phyloP scores from a whole-genome alignment of 495 filamentous ascomycete species.

The Filosporella fistucella region DNA sequence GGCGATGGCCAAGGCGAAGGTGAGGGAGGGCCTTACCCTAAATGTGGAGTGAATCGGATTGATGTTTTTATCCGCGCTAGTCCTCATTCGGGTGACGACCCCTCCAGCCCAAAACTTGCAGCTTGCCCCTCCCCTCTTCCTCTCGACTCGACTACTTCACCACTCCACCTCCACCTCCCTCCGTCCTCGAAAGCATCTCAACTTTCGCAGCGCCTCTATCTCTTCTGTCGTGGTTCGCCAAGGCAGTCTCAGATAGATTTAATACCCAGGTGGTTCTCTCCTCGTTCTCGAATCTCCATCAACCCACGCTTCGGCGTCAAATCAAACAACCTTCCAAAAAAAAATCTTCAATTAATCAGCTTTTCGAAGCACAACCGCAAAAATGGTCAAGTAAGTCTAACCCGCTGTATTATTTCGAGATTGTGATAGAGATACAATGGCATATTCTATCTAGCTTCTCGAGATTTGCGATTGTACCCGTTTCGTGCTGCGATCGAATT shows the following conservation, averaged over 20 bases:
- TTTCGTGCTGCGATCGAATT: not conserved
- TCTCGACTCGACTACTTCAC: slow-evolving; percentile 1
- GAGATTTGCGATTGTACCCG: slow-evolving; percentile 2
- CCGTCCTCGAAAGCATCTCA: slow-evolving; percentile 9
- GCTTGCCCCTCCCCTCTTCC: slow-evolving; percentile 8
- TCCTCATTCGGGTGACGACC: too few relatives aligned
- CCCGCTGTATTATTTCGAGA: too few relatives aligned
- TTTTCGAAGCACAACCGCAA: slow-evolving; percentile 69
- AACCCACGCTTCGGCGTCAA: slow-evolving; percentile 17
- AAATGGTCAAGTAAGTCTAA: slow-evolving; percentile 97
- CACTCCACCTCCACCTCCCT: not conserved
- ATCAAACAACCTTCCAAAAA: slow-evolving; percentile 2
- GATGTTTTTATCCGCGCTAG: too few relatives aligned
- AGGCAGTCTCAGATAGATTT: slow-evolving; percentile 21
- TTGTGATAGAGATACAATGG: too few relatives aligned
- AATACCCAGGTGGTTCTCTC: slow-evolving; percentile 12
- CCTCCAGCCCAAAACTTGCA: too few relatives aligned
- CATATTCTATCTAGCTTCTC: too few relatives aligned
- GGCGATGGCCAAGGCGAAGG: too few relatives aligned
- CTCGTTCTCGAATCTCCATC: slow-evolving; percentile 9
- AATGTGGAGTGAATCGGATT: too few relatives aligned
- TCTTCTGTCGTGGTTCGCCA: slow-evolving; percentile 12
- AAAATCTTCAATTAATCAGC: slow-evolving; percentile 24
- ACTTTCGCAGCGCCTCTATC: slow-evolving; percentile 18
- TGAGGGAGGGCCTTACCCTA: too few relatives aligned